Percentiles rank a stretch among this genome's conserved stretches.
Conservation (phyloP, 495 filamentous ascomycete species). For the Aspergillus carlsbadensis region DNA sequence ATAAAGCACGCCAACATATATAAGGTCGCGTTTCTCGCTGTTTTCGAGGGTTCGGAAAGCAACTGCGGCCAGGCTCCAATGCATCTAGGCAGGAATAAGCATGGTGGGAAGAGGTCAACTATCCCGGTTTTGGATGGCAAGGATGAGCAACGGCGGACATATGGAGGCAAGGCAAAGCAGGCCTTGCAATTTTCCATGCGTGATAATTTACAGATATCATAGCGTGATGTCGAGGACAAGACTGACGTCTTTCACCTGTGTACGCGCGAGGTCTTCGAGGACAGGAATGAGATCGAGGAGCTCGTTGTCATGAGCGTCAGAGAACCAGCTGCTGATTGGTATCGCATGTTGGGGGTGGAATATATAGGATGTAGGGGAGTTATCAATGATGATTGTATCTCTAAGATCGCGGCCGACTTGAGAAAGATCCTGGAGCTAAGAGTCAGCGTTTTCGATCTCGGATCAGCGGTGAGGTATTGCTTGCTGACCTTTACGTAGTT, state of each 20-base stretch:
- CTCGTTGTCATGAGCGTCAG: slow-evolving; percentile 99
- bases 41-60: background rate
- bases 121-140: background rate
- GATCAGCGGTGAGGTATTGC: background rate
- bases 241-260: slow-evolving; percentile 92
- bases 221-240: slow-evolving; percentile 94
- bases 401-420: slow-evolving; percentile 94
- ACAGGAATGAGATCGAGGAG: slow-evolving; percentile 97
- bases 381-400: slow-evolving; percentile 99
- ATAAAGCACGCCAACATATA: slow-evolving; percentile 11
- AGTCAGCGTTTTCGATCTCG: slow-evolving; percentile 3
- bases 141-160: background rate
- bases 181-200: slow-evolving; percentile 36
- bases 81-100: slow-evolving; percentile 8
- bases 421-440: slow-evolving; percentile 68
- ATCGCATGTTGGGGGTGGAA: slow-evolving; percentile 99
- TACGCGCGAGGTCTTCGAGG: slow-evolving; percentile 89
- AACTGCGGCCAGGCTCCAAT: background rate
- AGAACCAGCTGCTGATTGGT: slow-evolving; percentile 99
- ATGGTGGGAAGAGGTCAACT: background rate
- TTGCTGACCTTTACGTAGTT: slow-evolving; percentile 87
- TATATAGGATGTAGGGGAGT: slow-evolving; percentile 98
- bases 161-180: slow-evolving; percentile 8
- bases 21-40: background rate
- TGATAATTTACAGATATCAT: slow-evolving; percentile 45